Evolutionary conservation across 805 yeast species (phyloP), one percentile per base, ranked within the genome.

Genomic region (Candida silvicultrix): DNA sequence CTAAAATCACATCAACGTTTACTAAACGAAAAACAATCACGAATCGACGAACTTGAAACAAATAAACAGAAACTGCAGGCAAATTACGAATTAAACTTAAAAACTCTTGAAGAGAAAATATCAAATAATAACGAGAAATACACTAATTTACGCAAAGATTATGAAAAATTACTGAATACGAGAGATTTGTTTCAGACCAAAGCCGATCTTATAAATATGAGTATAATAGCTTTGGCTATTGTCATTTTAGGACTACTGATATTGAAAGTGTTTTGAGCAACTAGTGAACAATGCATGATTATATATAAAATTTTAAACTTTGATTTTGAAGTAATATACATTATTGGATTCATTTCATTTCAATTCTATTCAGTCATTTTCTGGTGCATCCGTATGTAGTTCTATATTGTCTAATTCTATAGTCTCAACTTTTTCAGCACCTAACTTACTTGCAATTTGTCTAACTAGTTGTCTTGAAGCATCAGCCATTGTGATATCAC

Each of bases 371-470:
- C n/a, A n/a, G n/a, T n/a, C n/a, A n/a, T n/a, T n/a, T n/a, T 37
- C 39, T 14, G 39, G 39, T 3, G 23, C 11, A 37, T 37, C 39
- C 7, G 39, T 37, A 21, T 37, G 39, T 37, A 63, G 45, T 1
- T 55, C 59, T 15, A 65, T 45, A 39, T 64, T 68, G n/a, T 64
- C 65, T 2, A 66, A 49, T 20, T 64, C 67, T 21, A 65, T 60
- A 21, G 68, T 60, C 45, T 71, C 74, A 5, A 72, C 63, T 7
- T 58, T 56, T 5, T 59, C 46, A 28, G 70, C 62, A 0, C 72
- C 71, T 18, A 79, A 48, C 2, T 62, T 54, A 41, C 59, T 58
- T 1, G 77, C 71, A 25, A 79, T 58, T 48, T 71, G 68, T n/a
- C 64, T 58, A 1, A 70, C 78, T 50, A 81, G 73, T 16, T 60